A percentile compares a stretch with the other conserved stretches of the same genome.
These are phyloP conservation scores for Silene latifolia DNA, from an alignment of 148 eudicot species.

Conservation along the genomic window DNA sequence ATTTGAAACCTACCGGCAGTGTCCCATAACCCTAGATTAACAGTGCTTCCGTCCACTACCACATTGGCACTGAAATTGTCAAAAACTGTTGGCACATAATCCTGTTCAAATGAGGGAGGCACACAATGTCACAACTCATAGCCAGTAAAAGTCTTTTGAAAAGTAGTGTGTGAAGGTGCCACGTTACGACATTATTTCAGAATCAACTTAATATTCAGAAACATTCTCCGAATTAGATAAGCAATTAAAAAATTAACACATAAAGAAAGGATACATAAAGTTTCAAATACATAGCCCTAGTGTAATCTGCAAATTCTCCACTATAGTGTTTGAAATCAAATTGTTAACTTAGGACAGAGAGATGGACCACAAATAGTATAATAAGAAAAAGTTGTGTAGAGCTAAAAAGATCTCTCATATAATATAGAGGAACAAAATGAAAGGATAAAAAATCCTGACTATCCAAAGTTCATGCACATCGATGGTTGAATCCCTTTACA, in stretches of 20 bases:
- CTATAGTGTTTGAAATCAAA: neutral
- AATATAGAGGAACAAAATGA: too few species aligned
- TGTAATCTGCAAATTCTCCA: neutral
- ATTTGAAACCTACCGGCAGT: slow-evolving; percentile 37
- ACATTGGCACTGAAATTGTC: slow-evolving; percentile 55
- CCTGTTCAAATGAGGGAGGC: slow-evolving; percentile 26
- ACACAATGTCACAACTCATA: neutral
- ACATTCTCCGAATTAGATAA: neutral
- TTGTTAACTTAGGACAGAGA: neutral
- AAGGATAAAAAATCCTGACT: too few species aligned
- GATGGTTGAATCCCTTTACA: too few species aligned
- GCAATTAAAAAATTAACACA: neutral
- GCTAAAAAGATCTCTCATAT: too few species aligned
- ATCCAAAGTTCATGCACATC: too few species aligned
- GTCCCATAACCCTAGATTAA: slow-evolving; percentile 51
- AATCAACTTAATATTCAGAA: neutral
- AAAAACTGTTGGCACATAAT: slow-evolving; percentile 52
- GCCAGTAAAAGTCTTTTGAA: neutral
- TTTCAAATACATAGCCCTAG: neutral
- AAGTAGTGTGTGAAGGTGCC: neutral
- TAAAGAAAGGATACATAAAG: neutral
- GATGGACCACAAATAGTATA: neutral
- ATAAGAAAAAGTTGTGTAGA: too few species aligned
- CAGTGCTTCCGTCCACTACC: slow-evolving; percentile 50
- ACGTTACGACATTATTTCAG: neutral